Percentiles rank a stretch among this genome's conserved stretches.
Evolutionary conservation across 2,329 filamentous ascomycete genomes (phyloP).

Genomic region (Arthroderma uncinatum): DNA sequence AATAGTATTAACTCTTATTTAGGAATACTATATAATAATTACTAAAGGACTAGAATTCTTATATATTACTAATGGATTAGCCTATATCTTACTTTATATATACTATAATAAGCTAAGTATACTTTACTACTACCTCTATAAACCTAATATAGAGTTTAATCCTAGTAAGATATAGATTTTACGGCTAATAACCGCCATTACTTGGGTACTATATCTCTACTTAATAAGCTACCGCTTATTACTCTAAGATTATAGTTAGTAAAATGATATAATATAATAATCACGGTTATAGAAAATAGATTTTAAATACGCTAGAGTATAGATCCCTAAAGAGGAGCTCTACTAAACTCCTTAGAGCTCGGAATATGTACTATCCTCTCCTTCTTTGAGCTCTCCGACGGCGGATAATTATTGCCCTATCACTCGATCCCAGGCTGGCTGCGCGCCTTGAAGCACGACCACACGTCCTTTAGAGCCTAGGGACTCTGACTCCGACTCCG

Average conservation of each 20-base stretch:
- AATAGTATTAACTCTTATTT: too few species aligned
- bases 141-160: constrained; percentile 18
- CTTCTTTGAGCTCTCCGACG: too few species aligned
- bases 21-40: too few species aligned
- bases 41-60: constrained; percentile 12
- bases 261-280: constrained; percentile 13
- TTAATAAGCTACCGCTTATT: constrained; percentile 18
- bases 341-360: constrained; percentile 14
- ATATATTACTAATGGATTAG: constrained; percentile 8
- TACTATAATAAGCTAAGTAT: constrained; percentile 17
- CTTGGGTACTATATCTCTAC: constrained; percentile 17
- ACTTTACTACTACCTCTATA: constrained; percentile 22
- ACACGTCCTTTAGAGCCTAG: not conserved
- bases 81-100: constrained; percentile 13
- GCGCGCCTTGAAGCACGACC: constrained; percentile 12
- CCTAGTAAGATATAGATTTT: constrained; percentile 8
- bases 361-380: constrained; percentile 18
- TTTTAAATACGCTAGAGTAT: constrained; percentile 15
- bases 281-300: constrained; percentile 16
- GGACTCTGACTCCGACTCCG: constrained; percentile 15
- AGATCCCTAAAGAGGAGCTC: constrained; percentile 17
- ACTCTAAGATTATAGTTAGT: constrained; percentile 17
- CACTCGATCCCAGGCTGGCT: constrained; percentile 17
- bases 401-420: constrained; percentile 12
- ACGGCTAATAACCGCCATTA: constrained; percentile 16